Evolutionary conservation across 805 yeast genomes (phyloP).

Genomic region (Nematodospora valgi): DNA sequence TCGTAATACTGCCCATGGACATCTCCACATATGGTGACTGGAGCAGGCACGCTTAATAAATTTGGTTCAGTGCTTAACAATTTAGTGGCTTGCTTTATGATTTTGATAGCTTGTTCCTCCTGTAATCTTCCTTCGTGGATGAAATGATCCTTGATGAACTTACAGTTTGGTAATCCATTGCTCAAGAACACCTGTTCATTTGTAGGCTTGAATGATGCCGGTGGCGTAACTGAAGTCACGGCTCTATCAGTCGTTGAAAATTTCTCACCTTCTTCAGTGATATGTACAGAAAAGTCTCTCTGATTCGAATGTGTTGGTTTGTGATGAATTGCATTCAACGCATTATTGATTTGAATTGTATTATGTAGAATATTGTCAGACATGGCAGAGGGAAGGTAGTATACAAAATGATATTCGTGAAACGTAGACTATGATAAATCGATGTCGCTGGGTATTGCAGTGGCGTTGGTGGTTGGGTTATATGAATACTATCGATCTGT

Average conservation of each 20-base stretch:
- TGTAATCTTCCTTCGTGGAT: constrained; percentile 75
- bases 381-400: too few species aligned
- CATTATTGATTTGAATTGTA: constrained; percentile 52
- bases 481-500: too few species aligned
- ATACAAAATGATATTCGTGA: too few species aligned
- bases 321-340: constrained; percentile 55
- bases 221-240: constrained; percentile 57
- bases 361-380: constrained; percentile 9
- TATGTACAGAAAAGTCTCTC: constrained; percentile 43
- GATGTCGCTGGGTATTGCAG: too few species aligned
- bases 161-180: constrained; percentile 69
- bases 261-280: constrained; percentile 56
- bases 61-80: constrained; percentile 72
- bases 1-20: constrained; percentile 96
- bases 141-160: constrained; percentile 70
- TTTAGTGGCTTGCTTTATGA: constrained; percentile 62
- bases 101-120: constrained; percentile 65
- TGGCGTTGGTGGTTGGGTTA: too few species aligned
- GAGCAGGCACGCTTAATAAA: constrained; percentile 78
- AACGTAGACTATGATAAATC: too few species aligned
- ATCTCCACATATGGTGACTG: constrained; percentile 95
- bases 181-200: constrained; percentile 64
- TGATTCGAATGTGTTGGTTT: constrained; percentile 19
- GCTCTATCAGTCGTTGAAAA: constrained; percentile 57
- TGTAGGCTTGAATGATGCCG: constrained; percentile 60